These are phyloP conservation scores for Canna indica DNA, from an alignment of 176 grass and related monocot genomes.

Conservation along the genomic window DNA sequence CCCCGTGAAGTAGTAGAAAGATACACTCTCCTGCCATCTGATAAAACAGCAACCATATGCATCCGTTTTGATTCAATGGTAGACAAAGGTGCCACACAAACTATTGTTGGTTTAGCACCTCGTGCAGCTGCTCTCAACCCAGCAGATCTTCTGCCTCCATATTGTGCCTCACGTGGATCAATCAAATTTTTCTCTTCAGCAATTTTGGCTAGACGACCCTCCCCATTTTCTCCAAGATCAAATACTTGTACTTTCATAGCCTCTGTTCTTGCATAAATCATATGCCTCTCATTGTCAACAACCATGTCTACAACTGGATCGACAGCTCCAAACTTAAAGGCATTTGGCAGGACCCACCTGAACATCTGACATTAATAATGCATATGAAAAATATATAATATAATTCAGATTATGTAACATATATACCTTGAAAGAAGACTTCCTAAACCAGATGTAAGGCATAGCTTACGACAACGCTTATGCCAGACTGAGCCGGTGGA, in stretches of 20 bases:
- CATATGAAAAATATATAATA: not conserved
- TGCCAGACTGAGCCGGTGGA: constrained; percentile 85
- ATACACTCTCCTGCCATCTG: constrained; percentile 89
- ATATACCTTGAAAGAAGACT: constrained; percentile 76
- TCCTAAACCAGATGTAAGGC: constrained; percentile 65
- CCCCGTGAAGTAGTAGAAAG: constrained; percentile 58
- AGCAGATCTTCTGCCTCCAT: constrained; percentile 46
- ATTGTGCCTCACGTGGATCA: constrained; percentile 67
- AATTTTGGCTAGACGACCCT: constrained; percentile 69
- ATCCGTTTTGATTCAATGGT: constrained; percentile 84
- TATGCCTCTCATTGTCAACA: constrained; percentile 76
- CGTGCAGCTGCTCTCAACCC: constrained; percentile 45
- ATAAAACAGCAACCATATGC: constrained; percentile 83
- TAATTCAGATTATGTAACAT: not conserved
- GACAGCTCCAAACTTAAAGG: constrained; percentile 79
- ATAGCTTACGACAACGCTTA: constrained; percentile 83
- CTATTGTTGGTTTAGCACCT: constrained; percentile 59
- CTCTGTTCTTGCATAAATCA: constrained; percentile 81
- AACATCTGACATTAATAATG: constrained; percentile 22
- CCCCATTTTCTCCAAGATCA: constrained; percentile 78
- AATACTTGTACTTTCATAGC: constrained; percentile 77
- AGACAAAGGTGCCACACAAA: constrained; percentile 66
- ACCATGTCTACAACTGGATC: constrained; percentile 96
- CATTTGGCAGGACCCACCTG: constrained; percentile 90
- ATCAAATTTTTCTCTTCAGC: constrained; percentile 86